These are phyloP conservation scores for Ophioceras dolichostomum DNA, from an alignment of 2,329 filamentous ascomycete species.

Conservation along the genomic window DNA sequence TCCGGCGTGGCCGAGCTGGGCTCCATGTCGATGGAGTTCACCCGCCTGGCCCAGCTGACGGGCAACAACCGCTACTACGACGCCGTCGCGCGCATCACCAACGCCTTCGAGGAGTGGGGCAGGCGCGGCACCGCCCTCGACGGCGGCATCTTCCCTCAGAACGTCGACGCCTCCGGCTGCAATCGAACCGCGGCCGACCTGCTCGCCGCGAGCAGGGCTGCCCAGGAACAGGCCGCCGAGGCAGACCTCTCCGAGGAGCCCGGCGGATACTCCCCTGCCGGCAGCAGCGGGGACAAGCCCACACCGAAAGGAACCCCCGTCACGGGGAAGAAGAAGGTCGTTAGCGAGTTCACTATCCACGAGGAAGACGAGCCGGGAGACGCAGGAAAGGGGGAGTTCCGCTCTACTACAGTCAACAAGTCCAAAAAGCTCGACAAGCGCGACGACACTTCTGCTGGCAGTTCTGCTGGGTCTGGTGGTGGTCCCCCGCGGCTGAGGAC, in stretches of 20 bases:
- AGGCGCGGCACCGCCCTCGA: constrained; percentile 54
- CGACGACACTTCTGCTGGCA: too few relatives aligned
- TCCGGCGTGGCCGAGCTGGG: constrained; percentile 62
- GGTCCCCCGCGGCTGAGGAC: neutral
- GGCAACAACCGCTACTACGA: constrained; percentile 77
- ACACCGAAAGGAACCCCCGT: too few relatives aligned
- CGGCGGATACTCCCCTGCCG: constrained; percentile 15
- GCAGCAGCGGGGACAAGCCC: neutral
- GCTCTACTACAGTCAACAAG: constrained; percentile 2
- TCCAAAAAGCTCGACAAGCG: neutral
- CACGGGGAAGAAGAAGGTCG: constrained; percentile 3
- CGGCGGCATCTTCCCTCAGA: constrained; percentile 73
- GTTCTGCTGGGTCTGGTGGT: neutral
- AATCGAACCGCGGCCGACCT: constrained; percentile 35
- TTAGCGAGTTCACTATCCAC: constrained; percentile 13
- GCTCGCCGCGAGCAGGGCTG: constrained; percentile 18
- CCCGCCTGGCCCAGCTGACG: constrained; percentile 75
- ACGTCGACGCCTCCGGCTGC: constrained; percentile 70
- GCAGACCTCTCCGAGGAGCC: constrained; percentile 10
- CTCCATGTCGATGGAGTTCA: constrained; percentile 79
- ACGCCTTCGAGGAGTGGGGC: constrained; percentile 67
- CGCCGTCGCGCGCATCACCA: constrained; percentile 73
- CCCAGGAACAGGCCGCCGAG: constrained; percentile 20
- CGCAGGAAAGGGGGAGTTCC: constrained; percentile 9
- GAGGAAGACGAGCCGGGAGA: constrained; percentile 12